A percentile compares a stretch with the other conserved stretches of the same genome.
Evolutionary conservation across 2,329 filamentous ascomycete species (phyloP).

Genomic region (Colletotrichum eleusines): DNA sequence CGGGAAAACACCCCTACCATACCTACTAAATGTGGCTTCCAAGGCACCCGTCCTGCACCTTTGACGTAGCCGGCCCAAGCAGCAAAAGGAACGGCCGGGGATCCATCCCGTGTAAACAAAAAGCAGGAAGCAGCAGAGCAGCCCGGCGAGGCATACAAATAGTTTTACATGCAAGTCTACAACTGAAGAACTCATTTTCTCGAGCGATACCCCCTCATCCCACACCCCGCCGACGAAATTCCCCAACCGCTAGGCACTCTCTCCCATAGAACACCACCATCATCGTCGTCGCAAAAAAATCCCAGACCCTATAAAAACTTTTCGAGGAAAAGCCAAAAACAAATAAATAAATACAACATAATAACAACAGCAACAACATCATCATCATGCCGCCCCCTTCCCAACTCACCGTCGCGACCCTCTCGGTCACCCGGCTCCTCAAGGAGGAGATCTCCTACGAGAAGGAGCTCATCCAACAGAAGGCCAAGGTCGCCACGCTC

Average conservation of each 20-base stretch:
- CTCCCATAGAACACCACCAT: background rate
- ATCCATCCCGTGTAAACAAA: constrained; percentile 38
- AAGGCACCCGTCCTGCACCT: constrained; percentile 23
- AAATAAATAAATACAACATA: background rate
- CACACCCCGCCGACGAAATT: background rate
- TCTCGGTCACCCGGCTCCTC: constrained; percentile 83
- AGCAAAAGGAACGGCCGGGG: constrained; percentile 17
- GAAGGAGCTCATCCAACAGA: constrained; percentile 83
- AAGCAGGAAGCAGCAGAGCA: constrained; percentile 32
- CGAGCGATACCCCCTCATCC: background rate
- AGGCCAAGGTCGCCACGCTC: constrained; percentile 77
- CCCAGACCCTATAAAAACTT: constrained; percentile 4
- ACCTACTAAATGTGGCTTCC: constrained; percentile 11
- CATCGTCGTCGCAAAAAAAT: background rate
- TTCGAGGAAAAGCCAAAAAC: constrained; percentile 1
- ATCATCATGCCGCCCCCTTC: constrained; percentile 80
- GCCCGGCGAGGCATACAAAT: constrained; percentile 13
- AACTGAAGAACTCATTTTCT: background rate
- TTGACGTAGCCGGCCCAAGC: constrained; percentile 39
- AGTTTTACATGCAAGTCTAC: constrained; percentile 3
- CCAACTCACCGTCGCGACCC: constrained; percentile 82
- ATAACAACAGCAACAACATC: background rate
- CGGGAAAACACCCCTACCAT: constrained; percentile 28
- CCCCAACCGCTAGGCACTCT: background rate
- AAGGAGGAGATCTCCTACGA: constrained; percentile 95